Base-by-base conservation (phyloP, 2,329 filamentous ascomycete genomes). In the Colletotrichum sp. region DNA sequence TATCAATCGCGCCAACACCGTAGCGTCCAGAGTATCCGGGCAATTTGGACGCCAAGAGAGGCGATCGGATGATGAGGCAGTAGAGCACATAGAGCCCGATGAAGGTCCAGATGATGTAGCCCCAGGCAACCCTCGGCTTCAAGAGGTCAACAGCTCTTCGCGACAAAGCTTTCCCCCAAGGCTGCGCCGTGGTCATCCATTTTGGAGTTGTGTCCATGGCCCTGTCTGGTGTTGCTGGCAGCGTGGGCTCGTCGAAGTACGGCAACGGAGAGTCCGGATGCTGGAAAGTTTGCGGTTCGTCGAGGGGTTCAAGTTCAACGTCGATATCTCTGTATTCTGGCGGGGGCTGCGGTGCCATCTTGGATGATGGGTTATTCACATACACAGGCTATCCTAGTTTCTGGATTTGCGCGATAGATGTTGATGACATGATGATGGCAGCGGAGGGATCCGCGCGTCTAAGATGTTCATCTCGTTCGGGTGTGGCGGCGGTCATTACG, bases 1-100 rank as follows among this genome's bases (percentile, higher is more conserved):
- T 79, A 76, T 90, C 88, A 60, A 90, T 81, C 15, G 86, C 81
- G 28, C 88, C 88, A 24, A 90, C 88, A 6, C 82, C 81, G 72
- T 89, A 85, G 0, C 84, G 83, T 0, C 88, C 88, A 12, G 85
- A 85, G 78, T 89, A 88, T 24, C 80, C 74, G 2, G 88, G 88
- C 8, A 90, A 80, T 5, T 83, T 83, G 28, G 85, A 86, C 1
- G 87, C 86, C 73, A 90, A 84, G 18, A 88, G 82, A 6, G 87
- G 88, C 24, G 83, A 80, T 39, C 84, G 83, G 55, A 83, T 82
- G 62, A 87, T 8, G 67, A 84, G 82, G 77, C 86, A 88, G 74
- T 86, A 85, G 34, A 87, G 60, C 6, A 85, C 75, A 70, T 89
- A 88, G 8, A 82, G 55, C 3, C 78, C 76, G 39, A 83, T 75